Base-by-base conservation (phyloP, 2,329 filamentous ascomycete genomes). In the Domatiomyces globalis region DNA sequence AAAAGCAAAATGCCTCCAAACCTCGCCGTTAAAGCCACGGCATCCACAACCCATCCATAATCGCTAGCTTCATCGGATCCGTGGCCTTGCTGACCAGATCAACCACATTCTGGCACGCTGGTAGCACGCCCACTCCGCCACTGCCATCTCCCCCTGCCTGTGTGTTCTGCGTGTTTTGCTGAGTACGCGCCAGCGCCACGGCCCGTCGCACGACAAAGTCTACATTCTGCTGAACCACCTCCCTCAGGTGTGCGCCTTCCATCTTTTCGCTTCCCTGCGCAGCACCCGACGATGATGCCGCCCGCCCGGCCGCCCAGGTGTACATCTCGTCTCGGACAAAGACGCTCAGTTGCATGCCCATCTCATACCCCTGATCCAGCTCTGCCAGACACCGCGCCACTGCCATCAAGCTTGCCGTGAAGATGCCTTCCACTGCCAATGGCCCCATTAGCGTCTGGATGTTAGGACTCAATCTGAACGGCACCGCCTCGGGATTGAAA, bases 251-350 rank as follows among this genome's bases (percentile, higher is more conserved):
- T 29, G 75, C 79, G 53, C 87, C 82, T 43, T 76, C 78, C 60
- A 84, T 73, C 25, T 47, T 29, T 17, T 29, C 49, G 25, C 46
- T 42, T 27, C 46, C 43, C 29, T 53, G 51, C 12, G 8, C 33
- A 39, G 33, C 44, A 20, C 49, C 6, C 6, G 29, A 18, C 5
- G 44, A 25, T 8, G 19, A 20, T 6, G 49, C 49, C 44, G 57
- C 53, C 8, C 58, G 56, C 58, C 81, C 84, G 2, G 85, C 94
- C 61, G 89, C 89, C 92, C 92, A 98, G 71, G 89, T 94, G 58
- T 90, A 89, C 78, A 98, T 94, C 70, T 99, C 92, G 63, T 99
- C 92, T 5, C 92, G 81, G 56, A 99, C 92, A 67, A 96, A 96
- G 53, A 99, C 79, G 51, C 84, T 87, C 48, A 99, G 78, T 54